Conservation (phyloP, 108 stramenopile species). For the Skeletonema potamos region DNA sequence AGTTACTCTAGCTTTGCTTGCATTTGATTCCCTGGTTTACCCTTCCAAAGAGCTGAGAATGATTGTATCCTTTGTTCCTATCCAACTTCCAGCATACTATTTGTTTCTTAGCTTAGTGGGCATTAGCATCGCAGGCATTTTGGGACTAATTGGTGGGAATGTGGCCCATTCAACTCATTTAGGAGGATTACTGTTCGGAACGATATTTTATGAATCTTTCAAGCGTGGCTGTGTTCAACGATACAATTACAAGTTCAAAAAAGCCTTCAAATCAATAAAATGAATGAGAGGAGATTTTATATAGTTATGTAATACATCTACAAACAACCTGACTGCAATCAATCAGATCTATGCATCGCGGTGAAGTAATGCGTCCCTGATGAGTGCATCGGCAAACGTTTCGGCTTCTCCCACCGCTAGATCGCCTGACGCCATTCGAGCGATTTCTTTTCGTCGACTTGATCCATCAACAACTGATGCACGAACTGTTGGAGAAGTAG, state of each 20-base stretch:
- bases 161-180: slow-evolving; percentile 78
- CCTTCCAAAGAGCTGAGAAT: slow-evolving; percentile 52
- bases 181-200: slow-evolving; percentile 74
- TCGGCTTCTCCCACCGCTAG: slow-evolving; percentile 71
- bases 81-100: slow-evolving; percentile 54
- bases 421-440: slow-evolving; percentile 81
- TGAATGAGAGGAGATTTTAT: not conserved
- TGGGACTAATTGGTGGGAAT: slow-evolving; percentile 23
- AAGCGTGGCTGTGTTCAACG: slow-evolving; percentile 31
- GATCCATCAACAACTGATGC: slow-evolving; percentile 49
- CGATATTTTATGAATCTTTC: slow-evolving; percentile 60
- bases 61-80: slow-evolving; percentile 57
- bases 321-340: too few species aligned
- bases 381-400: slow-evolving; percentile 76
- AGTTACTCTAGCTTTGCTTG: slow-evolving; percentile 66
- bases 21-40: slow-evolving; percentile 52
- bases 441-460: slow-evolving; percentile 67
- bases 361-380: slow-evolving; percentile 57
- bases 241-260: slow-evolving; percentile 14
- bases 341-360: slow-evolving; percentile 8
- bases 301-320: too few species aligned
- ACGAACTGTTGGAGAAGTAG: slow-evolving; percentile 19
- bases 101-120: slow-evolving; percentile 46
- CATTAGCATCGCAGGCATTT: slow-evolving; percentile 46
- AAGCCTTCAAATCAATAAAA: not conserved